These are phyloP conservation scores for Oryza australiensis DNA, from an alignment of 176 grass and related monocot genomes.

Conservation along the genomic window DNA sequence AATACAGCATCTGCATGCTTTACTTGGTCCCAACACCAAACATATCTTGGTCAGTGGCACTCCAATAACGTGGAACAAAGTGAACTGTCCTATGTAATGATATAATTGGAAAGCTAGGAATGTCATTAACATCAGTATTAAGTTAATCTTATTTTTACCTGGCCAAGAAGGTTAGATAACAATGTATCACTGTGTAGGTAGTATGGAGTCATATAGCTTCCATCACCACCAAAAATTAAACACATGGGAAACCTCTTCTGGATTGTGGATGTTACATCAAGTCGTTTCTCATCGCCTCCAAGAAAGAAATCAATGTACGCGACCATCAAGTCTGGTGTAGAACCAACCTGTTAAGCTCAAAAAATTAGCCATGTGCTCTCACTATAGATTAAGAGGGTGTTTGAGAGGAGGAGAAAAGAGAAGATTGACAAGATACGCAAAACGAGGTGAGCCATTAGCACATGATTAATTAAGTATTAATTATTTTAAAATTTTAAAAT, in stretches of 20 bases:
- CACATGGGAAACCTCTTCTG: constrained; percentile 98
- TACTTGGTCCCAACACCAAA: not conserved
- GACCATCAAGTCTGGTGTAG: constrained; percentile 93
- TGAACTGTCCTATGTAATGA: not conserved
- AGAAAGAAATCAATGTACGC: constrained; percentile 99
- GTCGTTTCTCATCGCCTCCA: constrained; percentile 94
- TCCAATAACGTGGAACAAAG: not conserved
- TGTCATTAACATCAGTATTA: not conserved
- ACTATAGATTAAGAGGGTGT: not conserved
- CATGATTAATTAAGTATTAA: too few species aligned
- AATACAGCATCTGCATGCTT: not conserved
- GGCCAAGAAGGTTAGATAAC: constrained; percentile 91
- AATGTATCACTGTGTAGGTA: constrained; percentile 87
- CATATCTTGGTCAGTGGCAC: constrained; percentile 20
- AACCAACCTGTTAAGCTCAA: constrained; percentile 79
- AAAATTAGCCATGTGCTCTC: not conserved
- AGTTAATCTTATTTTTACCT: constrained; percentile 52
- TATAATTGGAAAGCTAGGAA: not conserved
- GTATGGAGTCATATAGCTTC: constrained; percentile 97
- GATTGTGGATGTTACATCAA: constrained; percentile 73
- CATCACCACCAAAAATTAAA: constrained; percentile 96
- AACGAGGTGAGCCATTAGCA: too few species aligned
- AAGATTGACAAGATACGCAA: too few species aligned
- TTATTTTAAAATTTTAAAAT: too few species aligned
- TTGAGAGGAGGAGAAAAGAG: too few species aligned